Base-by-base conservation (phyloP, 2,329 filamentous ascomycete species). In the Diaporthe eres region DNA sequence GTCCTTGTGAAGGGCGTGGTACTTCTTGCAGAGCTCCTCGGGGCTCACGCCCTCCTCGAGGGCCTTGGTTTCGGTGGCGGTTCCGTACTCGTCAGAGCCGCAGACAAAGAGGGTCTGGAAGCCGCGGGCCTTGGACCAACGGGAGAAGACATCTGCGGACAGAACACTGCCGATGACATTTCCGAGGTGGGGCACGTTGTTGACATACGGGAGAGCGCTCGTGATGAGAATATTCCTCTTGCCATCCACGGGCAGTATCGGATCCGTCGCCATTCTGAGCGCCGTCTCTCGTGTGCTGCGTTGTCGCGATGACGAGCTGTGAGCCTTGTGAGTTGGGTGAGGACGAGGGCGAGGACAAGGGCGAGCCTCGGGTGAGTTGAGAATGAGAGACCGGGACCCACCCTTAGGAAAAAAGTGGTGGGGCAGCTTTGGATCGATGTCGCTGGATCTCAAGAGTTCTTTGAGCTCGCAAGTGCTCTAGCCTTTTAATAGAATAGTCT, bases 41-140 rank as follows among this genome's bases (percentile, higher is more conserved):
- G 96, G 95, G 17, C 93, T 95, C 78, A 95, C 88, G 19, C 93
- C 93, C 83, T 97, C 95, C 83, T 98, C 95, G 55, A 98, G 91
- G 6, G 96, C 96, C 87, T 98, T 98, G 37, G 96, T 98, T 86
- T 98, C 96, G 44, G 96, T 98, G 31, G 96, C 96, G 17, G 96
- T 98, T 75, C 96, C 96, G 84, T 98, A 98, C 86, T 98, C 95
- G 86, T 98, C 96, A n/a, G 85, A 86, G 75, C 95, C 95, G 85
- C 96, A 98, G 79, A 98, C 89, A 84, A 92, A 98, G 70, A 98
- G 90, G 1, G 95, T 97, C 79, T 92, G 94, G 81, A 93, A 90
- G 74, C 93, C 94, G 81, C 95, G 91, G 58, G 94, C 92, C 84
- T 95, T 95, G 86, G 93, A 94, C 86, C 94, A 98, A 79, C 92